These are phyloP conservation scores for Delitschia confertaspora DNA, from an alignment of 495 filamentous ascomycete species.

Conservation along the genomic window DNA sequence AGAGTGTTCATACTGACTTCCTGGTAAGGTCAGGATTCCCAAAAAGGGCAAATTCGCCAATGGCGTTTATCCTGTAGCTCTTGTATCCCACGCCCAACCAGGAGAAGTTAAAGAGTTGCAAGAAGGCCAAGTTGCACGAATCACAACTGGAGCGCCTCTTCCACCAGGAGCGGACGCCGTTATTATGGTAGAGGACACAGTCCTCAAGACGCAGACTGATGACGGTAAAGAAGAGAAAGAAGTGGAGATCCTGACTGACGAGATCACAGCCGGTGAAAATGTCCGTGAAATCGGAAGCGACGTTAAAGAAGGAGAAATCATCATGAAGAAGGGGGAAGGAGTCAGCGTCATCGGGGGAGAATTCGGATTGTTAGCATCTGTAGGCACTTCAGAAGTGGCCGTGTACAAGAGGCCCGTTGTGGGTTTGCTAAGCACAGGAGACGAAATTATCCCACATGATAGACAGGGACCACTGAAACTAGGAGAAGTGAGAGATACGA, in stretches of 20 bases:
- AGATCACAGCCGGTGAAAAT: slow-evolving; percentile 73
- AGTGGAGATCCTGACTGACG: slow-evolving; percentile 71
- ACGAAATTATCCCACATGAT: slow-evolving; percentile 79
- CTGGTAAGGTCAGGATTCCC: slow-evolving; percentile 16
- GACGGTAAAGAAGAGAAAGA: slow-evolving; percentile 78
- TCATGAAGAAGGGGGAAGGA: slow-evolving; percentile 66
- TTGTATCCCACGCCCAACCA: slow-evolving; percentile 73
- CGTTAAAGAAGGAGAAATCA: slow-evolving; percentile 54
- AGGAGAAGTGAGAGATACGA: slow-evolving; percentile 89
- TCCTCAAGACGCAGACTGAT: slow-evolving; percentile 59
- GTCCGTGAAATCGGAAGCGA: slow-evolving; percentile 88
- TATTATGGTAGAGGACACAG: slow-evolving; percentile 95
- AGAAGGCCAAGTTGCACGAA: slow-evolving; percentile 70
- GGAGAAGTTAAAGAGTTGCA: slow-evolving; percentile 51
- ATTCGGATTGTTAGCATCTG: slow-evolving; percentile 77
- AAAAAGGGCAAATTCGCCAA: slow-evolving; percentile 37
- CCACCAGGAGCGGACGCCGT: slow-evolving; percentile 84
- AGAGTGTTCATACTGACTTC: not conserved
- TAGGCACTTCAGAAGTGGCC: slow-evolving; percentile 63
- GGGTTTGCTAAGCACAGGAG: slow-evolving; percentile 87
- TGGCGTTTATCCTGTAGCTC: slow-evolving; percentile 77
- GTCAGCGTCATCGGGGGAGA: slow-evolving; percentile 83
- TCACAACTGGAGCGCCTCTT: slow-evolving; percentile 89
- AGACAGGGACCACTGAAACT: slow-evolving; percentile 52
- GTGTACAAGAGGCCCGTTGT: slow-evolving; percentile 70